Base-by-base conservation (phyloP, 1,139 yeast genomes). In the Saccharomyces hybrid region DNA sequence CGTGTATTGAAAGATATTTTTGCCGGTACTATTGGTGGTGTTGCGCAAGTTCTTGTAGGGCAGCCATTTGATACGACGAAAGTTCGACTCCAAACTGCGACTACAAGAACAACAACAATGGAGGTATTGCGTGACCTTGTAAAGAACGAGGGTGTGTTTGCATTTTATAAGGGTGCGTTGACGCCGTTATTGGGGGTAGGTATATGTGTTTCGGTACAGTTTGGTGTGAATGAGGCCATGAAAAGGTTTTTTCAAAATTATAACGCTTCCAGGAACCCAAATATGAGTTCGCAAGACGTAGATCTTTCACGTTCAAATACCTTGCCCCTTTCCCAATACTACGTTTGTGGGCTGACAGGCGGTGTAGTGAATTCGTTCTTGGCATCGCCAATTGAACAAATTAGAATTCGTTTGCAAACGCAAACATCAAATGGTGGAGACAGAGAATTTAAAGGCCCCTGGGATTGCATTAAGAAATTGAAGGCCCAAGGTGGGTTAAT, bases 11-110 rank as follows among this genome's bases (percentile, higher is more conserved):
- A 58, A 27, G 96, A 89, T 68, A 79, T 89, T 52, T 75, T 86
- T 58, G 91, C 93, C 4, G 97, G 97, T 4, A 88, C 96, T 41
- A 77, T 86, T 68, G 96, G 96, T 55, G 97, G 97, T 55, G 81
- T 89, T 49, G 88, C 96, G 23, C 97, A 89, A 72, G 96, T 89
- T 14, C 74, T 89, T 50, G 86, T 85, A 20, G 96, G 96, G 42
- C 96, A 89, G 70, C 97, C 97, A 14, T 89, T 89, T 65, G 97
- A 89, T 70, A 87, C 95, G 8, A 87, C 90, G 51, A 89, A 88
- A 70, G 96, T 89, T 42, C 77, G 97, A 57, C 75, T 89, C 50
- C 96, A 89, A 66, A 83, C 90, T 8, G 89, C 95, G 1, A 82
- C 89, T 2, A 83, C 81, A 53, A 80, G 82, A 23, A 86, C 86